These are phyloP conservation scores for Xylaria venustula DNA, from an alignment of 495 filamentous ascomycete species.

Conservation along the genomic window DNA sequence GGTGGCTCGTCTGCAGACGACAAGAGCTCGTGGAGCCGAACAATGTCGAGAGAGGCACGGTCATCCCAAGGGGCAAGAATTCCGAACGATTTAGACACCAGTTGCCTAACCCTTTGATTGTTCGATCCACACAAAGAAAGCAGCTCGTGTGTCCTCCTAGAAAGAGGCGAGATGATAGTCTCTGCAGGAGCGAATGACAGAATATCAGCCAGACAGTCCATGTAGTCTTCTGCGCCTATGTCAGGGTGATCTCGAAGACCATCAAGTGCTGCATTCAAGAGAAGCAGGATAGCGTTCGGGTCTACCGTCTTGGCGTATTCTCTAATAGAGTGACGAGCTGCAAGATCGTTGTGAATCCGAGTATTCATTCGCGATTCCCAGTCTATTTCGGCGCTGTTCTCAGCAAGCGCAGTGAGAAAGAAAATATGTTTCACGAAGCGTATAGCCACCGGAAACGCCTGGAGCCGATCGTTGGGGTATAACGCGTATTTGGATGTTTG, in stretches of 20 bases:
- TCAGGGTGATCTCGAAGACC: constrained; percentile 30
- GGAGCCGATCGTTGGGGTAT: constrained; percentile 43
- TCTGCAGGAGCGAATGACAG: constrained; percentile 59
- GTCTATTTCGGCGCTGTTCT: constrained; percentile 68
- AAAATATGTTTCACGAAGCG: constrained; percentile 72
- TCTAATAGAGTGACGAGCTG: constrained; percentile 58
- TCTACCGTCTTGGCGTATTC: constrained; percentile 33
- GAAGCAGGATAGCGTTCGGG: constrained; percentile 20
- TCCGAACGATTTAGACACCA: constrained; percentile 71
- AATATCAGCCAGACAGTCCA: constrained; percentile 63
- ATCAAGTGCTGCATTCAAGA: constrained; percentile 30
- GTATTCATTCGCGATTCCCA: constrained; percentile 82
- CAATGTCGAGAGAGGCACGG: constrained; percentile 15
- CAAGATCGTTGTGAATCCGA: constrained; percentile 61
- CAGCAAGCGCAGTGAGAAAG: constrained; percentile 65
- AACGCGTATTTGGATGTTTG: constrained; percentile 24
- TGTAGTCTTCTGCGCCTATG: constrained; percentile 45
- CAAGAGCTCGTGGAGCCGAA: constrained; percentile 18
- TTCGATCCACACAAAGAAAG: constrained; percentile 64
- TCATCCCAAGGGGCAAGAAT: constrained; percentile 55
- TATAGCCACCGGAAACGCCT: constrained; percentile 63
- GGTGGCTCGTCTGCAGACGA: constrained; percentile 18
- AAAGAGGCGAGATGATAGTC: constrained; percentile 48
- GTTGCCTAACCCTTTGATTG: constrained; percentile 59
- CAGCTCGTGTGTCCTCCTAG: constrained; percentile 48